Base-by-base conservation (phyloP, 139 green algal genomes). In the Coelastrella sp. region DNA sequence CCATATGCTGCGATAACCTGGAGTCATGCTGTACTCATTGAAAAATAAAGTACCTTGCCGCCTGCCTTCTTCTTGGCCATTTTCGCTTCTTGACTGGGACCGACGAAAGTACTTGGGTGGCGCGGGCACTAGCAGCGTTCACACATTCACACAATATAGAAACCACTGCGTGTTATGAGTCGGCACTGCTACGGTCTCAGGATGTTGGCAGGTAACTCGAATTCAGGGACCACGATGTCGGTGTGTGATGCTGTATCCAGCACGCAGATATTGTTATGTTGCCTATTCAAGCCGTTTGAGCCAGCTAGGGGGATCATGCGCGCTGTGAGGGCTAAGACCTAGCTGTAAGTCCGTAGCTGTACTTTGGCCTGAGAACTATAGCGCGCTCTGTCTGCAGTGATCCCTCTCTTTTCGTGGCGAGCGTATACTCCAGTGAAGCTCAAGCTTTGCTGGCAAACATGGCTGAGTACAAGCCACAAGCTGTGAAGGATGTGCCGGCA, bases 401-500 rank as follows among this genome's bases (percentile, higher is more conserved):
- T 47, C 81, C 77, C 81, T 87, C 65, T 87, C 80, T 87, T 87
- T 66, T 64, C 17, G 68, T 76, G 68, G 68, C 68, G 17, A 14
- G 5, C 8, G 16, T 23, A 59, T 47, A 7, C 22, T 54, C 5
- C 82, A 54, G 82, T 88, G 64, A 58, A 79, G 82, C 13, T 22
- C 22, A 14, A 80, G 74, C 74, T 71, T 68, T 73, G 81, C 83
- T 59, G 68, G 66, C 73, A 91, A 93, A 85, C 60, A 94, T 96
- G 93, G 81, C 88, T 79, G 92, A 86, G 77, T 92, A 92, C 83
- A 78, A 88, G 90, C 92, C 94, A 23, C 93, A 94, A 82, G 95
- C 93, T 61, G 97, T 99, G 78, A 97, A 97, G 92, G 97, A 98
- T 91, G 95, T 98, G 77, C 95, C 93, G 20, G 87, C 87, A 65